A percentile compares a stretch with the other conserved stretches of the same genome.
These are phyloP conservation scores for Sporobolomyces phaffii DNA, from an alignment of 768 basidiomycete genomes.

Conservation along the genomic window DNA sequence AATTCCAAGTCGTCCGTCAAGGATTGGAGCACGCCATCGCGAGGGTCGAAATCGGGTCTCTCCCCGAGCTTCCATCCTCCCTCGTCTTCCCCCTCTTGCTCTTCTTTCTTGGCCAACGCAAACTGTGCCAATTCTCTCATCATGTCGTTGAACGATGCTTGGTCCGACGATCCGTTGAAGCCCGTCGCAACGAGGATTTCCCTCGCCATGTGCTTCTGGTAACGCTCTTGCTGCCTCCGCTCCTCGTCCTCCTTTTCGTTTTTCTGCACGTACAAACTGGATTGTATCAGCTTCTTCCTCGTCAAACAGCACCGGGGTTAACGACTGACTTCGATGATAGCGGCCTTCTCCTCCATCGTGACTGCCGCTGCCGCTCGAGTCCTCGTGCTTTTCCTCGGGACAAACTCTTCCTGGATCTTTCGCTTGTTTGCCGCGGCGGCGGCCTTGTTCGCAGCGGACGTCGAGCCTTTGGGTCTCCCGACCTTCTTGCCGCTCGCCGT, in stretches of 20 bases:
- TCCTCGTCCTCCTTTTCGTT: neutral
- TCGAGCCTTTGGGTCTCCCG: neutral
- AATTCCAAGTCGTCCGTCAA: neutral
- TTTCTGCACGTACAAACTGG: neutral
- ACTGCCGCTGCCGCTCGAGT: neutral
- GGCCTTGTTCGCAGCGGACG: neutral
- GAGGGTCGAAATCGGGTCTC: neutral
- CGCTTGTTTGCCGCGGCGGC: conserved; percentile 3
- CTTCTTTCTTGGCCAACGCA: neutral
- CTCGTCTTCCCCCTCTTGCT: neutral
- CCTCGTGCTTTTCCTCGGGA: neutral
- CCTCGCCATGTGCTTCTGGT: conserved; percentile 9
- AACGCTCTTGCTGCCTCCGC: neutral
- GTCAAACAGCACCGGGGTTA: neutral
- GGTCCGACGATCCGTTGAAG: neutral
- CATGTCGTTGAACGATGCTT: neutral
- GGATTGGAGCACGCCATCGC: neutral
- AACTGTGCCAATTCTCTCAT: neutral
- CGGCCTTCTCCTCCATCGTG: neutral
- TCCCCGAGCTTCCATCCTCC: neutral
- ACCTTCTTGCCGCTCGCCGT: neutral
- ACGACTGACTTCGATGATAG: neutral
- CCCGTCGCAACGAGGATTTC: neutral
- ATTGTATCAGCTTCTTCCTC: neutral
- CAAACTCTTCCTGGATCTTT: neutral